Conservation (phyloP, 192 early-diverging fungal species). For the Coemansia sp. region DNA sequence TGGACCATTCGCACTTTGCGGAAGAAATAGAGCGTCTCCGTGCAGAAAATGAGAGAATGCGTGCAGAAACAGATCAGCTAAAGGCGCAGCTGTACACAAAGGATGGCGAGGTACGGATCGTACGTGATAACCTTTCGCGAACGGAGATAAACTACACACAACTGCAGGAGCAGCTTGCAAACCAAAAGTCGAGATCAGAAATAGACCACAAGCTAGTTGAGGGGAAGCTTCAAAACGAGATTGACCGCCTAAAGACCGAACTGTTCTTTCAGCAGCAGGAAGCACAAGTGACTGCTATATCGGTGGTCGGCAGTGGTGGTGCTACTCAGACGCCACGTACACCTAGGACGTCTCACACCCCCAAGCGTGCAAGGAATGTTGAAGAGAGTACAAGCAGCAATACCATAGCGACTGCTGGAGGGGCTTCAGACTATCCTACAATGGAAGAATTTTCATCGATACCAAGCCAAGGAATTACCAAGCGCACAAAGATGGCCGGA, state of each 20-base stretch:
- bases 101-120: conserved; percentile 52
- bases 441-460: conserved; percentile 35
- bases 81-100: conserved; percentile 42
- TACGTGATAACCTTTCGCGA: conserved; percentile 44
- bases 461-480: conserved; percentile 12
- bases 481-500: neutral
- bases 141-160: conserved; percentile 55
- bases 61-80: conserved; percentile 27
- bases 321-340: conserved; percentile 7
- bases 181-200: conserved; percentile 22
- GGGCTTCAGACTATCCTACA: conserved; percentile 20
- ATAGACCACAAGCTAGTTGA: conserved; percentile 12
- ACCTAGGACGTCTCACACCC: neutral
- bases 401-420: neutral
- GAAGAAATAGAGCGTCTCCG: conserved; percentile 33
- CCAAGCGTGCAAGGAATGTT: neutral
- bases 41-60: conserved; percentile 32
- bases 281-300: conserved; percentile 19
- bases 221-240: conserved; percentile 20
- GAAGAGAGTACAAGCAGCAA: neutral
- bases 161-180: conserved; percentile 48
- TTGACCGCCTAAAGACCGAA: conserved; percentile 42
- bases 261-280: conserved; percentile 48
- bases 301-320: neutral
- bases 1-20: neutral